A percentile compares a stretch with the other conserved stretches of the same genome.
Evolutionary conservation across 2,329 filamentous ascomycete genomes (phyloP).

Genomic region (Diaporthe australafricana): DNA sequence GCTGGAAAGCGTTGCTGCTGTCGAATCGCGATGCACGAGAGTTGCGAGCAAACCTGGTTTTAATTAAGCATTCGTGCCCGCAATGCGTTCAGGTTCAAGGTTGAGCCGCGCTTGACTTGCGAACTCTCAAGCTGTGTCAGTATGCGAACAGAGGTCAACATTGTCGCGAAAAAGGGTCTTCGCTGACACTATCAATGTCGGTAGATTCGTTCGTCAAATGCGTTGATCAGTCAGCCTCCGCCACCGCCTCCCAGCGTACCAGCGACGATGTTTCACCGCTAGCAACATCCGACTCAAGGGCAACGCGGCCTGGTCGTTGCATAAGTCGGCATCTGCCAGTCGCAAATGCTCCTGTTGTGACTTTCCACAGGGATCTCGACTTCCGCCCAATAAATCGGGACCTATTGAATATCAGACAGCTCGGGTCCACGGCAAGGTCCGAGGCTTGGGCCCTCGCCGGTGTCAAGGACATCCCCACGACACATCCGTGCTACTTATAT

Average conservation of each 20-base stretch:
- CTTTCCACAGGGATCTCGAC: background rate
- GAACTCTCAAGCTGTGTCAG: background rate
- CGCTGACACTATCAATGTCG: background rate
- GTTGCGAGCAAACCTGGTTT: background rate
- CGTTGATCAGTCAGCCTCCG: slow-evolving; percentile 14
- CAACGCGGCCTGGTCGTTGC: background rate
- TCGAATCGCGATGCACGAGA: slow-evolving; percentile 14
- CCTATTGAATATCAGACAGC: slow-evolving; percentile 3
- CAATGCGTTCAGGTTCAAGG: background rate
- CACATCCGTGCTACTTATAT: slow-evolving; percentile 2
- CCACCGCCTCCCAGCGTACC: background rate
- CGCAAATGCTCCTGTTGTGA: slow-evolving; percentile 1
- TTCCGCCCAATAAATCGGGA: background rate
- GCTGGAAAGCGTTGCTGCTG: background rate
- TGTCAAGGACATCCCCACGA: slow-evolving; percentile 17
- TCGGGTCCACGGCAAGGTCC: slow-evolving; percentile 10
- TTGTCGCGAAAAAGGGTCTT: background rate
- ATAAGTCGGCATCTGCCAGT: slow-evolving; percentile 23
- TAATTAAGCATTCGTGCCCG: background rate
- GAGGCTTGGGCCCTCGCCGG: background rate
- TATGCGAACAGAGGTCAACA: background rate
- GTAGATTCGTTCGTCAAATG: background rate
- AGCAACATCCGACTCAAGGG: background rate
- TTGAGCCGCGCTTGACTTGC: background rate
- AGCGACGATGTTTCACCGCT: background rate